Base-by-base conservation (phyloP, 345 rosid genomes). In the Eucalyptus marginata region DNA sequence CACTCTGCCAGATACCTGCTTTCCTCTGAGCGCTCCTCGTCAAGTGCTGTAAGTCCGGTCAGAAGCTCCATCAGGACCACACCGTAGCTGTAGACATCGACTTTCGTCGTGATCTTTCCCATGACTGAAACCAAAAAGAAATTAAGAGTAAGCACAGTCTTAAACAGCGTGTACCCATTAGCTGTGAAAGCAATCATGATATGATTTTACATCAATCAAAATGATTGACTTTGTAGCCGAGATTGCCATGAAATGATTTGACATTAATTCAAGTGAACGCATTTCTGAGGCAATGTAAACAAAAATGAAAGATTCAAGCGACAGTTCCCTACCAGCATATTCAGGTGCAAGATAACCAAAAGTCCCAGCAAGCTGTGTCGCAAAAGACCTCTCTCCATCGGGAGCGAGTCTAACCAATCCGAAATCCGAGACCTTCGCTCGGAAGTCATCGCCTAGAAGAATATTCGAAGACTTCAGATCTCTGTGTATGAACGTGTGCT, bases 331-430 rank as follows among this genome's bases (percentile, higher is more conserved):
- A 94, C 96, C 94, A 52, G 96, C 95, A 90, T 94, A 94, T 93
- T 94, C 95, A 29, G 95, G 96, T 62, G 95, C 95, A 86, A 93
- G 94, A 89, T 94, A 94, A 10, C 96, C 95, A 89, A 94, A 94
- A 4, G 96, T 94, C 44, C 95, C 96, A 18, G 94, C 94, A 31
- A 93, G 93, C 80, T 92, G 90, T 27, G 96, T 94, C 11, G 86
- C 93, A 2, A 94, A 90, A 24, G 96, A 94, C 71, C 91, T 90
- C 85, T 92, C 91, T 49, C 95, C 92, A 89, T 94, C 93, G 1
- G 94, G 94, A 66, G 94, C 95, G 56, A 92, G 94, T 88, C 91
- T 94, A 76, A 94, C 94, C 83, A 94, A 89, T 62, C 96, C 96
- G 31, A 94, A 94, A 87, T 94, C 96, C 6, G 95, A 92, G 86